A percentile compares a stretch with the other conserved stretches of the same genome.
phyloP scores from a whole-genome alignment of 1,284 basidiomycete species.

The Takashimella koratensis region DNA sequence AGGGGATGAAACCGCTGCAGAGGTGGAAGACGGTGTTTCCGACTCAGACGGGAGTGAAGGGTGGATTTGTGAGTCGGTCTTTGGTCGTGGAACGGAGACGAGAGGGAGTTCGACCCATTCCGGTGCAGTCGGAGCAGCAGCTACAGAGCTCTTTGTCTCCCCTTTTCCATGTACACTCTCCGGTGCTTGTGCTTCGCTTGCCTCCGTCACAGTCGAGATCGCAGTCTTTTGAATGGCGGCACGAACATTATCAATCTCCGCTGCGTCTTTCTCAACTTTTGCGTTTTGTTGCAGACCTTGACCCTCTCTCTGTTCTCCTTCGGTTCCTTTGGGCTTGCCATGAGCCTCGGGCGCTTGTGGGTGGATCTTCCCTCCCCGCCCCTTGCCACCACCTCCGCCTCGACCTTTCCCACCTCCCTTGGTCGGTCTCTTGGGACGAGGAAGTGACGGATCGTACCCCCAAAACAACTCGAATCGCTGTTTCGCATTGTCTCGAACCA shows the following conservation, averaged over 20 bases:
- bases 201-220: too few species aligned
- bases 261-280: not conserved
- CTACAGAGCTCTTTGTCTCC: too few species aligned
- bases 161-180: too few species aligned
- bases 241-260: not conserved
- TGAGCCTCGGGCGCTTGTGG: too few species aligned
- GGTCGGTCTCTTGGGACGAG: slow-evolving; percentile 24
- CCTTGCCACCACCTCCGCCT: slow-evolving; percentile 10
- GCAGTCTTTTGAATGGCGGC: not conserved
- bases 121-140: not conserved
- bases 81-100: slow-evolving; percentile 16
- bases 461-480: slow-evolving; percentile 67
- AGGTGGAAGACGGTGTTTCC: not conserved
- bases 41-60: not conserved
- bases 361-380: too few species aligned
- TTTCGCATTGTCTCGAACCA: slow-evolving; percentile 74
- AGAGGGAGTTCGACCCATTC: slow-evolving; percentile 29
- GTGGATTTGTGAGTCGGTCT: not conserved
- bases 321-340: too few species aligned
- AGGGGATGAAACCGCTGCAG: not conserved
- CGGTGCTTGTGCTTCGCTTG: too few species aligned
- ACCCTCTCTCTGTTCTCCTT: too few species aligned
- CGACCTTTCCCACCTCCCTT: slow-evolving; percentile 15
- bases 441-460: slow-evolving; percentile 54
- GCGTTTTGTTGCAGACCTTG: too few species aligned